A percentile compares a stretch with the other conserved stretches of the same genome.
These are phyloP conservation scores for Bauhinia variegata DNA, from an alignment of 306 rosid species.

Conservation along the genomic window DNA sequence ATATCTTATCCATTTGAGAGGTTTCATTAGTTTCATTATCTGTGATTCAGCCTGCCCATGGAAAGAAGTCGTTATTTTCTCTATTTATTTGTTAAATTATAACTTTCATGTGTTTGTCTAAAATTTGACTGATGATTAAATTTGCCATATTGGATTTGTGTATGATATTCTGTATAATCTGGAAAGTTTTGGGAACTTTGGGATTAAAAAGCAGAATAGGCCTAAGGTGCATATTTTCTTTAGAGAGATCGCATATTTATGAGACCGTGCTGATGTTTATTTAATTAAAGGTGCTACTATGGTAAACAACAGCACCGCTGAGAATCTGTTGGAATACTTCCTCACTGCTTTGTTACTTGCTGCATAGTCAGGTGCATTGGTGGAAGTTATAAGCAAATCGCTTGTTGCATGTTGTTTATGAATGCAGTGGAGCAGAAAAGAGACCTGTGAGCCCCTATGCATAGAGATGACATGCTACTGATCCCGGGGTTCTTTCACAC, in stretches of 20 bases:
- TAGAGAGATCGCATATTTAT: not conserved
- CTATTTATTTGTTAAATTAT: not conserved
- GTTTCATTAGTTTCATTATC: constrained; percentile 11
- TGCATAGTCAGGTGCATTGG: constrained; percentile 3
- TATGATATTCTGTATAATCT: not conserved
- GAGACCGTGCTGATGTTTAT: not conserved
- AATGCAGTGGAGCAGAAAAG: not conserved
- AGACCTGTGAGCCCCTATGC: not conserved
- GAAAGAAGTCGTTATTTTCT: constrained; percentile 1
- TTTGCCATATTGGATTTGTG: constrained; percentile 19
- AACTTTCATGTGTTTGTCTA: constrained; percentile 22
- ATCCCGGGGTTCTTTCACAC: constrained; percentile 6
- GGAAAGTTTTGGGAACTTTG: constrained; percentile 2
- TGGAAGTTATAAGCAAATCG: not conserved
- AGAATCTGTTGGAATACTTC: constrained; percentile 12
- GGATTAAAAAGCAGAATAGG: constrained; percentile 15
- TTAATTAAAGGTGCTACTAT: not conserved
- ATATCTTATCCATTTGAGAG: constrained; percentile 15
- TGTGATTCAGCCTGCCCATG: constrained; percentile 10
- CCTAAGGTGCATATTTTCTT: constrained; percentile 1
- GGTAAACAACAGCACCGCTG: constrained; percentile 6
- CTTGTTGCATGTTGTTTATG: constrained; percentile 14
- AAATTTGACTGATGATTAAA: constrained; percentile 6
- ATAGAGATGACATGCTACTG: not conserved
- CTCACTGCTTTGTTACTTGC: not conserved